Evolutionary conservation across 192 early-diverging fungal species (phyloP).

Genomic region (Chytriomyces sp.): DNA sequence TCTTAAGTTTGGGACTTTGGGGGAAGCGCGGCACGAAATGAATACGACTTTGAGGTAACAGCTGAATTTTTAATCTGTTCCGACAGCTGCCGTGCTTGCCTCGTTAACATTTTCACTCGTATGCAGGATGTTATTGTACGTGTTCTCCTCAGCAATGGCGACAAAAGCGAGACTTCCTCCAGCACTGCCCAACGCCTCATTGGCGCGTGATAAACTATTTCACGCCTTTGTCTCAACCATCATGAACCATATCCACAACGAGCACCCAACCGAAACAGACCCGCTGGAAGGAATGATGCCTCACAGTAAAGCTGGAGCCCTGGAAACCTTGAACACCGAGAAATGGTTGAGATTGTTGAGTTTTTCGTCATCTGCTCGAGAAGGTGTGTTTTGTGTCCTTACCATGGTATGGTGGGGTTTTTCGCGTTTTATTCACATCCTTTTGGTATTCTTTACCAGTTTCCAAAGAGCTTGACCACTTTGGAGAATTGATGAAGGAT

Average conservation of each 20-base stretch:
- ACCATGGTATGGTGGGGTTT: background rate
- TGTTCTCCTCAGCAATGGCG: conserved; percentile 13
- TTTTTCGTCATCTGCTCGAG: background rate
- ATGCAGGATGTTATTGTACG: background rate
- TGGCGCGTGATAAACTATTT: background rate
- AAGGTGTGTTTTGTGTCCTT: background rate
- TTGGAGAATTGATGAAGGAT: conserved; percentile 20
- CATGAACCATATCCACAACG: background rate
- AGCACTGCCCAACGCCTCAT: conserved; percentile 7
- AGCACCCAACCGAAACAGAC: background rate
- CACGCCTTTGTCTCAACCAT: background rate
- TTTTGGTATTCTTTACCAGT: background rate
- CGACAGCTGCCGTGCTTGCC: background rate
- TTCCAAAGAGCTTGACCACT: conserved; percentile 4
- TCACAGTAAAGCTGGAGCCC: background rate
- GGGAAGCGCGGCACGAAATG: conserved; percentile 16
- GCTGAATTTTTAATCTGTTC: background rate
- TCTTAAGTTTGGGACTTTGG: conserved; percentile 2
- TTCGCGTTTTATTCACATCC: background rate
- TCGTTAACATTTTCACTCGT: background rate
- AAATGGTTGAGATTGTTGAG: conserved; percentile 26
- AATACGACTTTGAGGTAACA: background rate
- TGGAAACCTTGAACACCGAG: conserved; percentile 20
- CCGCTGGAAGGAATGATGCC: conserved; percentile 24
- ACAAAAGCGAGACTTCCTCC: conserved; percentile 9